Base-by-base conservation (phyloP, 2,329 filamentous ascomycete species). In the Aschersonia sp. region DNA sequence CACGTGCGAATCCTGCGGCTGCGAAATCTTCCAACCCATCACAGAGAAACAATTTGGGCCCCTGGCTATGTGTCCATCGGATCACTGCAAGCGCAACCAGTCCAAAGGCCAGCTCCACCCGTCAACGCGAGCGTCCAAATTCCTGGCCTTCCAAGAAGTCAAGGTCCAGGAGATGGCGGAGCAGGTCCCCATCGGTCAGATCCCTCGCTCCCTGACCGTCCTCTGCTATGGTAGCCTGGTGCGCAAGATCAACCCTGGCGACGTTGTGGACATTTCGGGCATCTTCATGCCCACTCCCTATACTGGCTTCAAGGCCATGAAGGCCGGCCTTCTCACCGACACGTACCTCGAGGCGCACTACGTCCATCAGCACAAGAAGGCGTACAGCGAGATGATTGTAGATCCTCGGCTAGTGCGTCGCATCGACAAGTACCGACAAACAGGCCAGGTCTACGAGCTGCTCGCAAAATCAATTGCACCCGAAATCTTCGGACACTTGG, bases 81-180 rank as follows among this genome's bases (percentile, higher is more conserved):
- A 81, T n/a, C 87, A 94, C 56, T 98, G 92, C 72, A 80, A 83
- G 62, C 75, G 76, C 51, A 97, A 96, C 65, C 88, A 95, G 63
- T 79, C 87, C 56, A 95, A 92, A 65, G 92, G 92, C 14, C 87
- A 96, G 63, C 76, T 98, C 40, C 90, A 94, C 63, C 79, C 94
- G 39, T 96, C 90, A 1, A 94, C 89, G n/a, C 79, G 92, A 57
- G 92, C 90, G 0, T 96, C 89, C 46, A 98, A 97, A 60, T 98
- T 97, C 60, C 69, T 95, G 58, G 88, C 92, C 4, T 98, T 98
- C 71, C 92, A 98, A 65, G 92, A 98, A 66, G 81, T 97, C 66
- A 97, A 97, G 70, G 88, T 98, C 49, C 92, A 98, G 66, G 92
- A 98, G 63, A 87, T 97, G 80, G 88, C 92, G n/a, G 92, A 98